Base-by-base conservation (phyloP, 768 basidiomycete species). In the Pluteus cervinus region DNA sequence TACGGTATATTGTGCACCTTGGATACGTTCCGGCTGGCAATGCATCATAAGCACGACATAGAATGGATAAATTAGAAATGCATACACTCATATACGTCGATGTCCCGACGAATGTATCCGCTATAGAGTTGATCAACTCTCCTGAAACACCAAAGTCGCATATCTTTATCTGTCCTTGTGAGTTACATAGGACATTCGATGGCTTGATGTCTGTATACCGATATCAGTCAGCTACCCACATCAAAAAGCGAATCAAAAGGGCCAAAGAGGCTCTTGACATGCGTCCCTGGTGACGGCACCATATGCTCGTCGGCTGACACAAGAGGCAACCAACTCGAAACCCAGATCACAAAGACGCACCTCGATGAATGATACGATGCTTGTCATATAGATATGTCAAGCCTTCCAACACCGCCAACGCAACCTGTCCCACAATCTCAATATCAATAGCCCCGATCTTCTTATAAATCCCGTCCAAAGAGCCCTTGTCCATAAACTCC, bases 101-200 rank as follows among this genome's bases (percentile, higher is more conserved):
- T 10, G 96, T 99, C 20, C 96, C 94, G 25, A 99, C 96, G 56
- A 98, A 99, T 1, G 96, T 98, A 62, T 98, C 93, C 24, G 96
- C 96, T 45, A 98, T 94, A 6, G 90, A 93, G 63, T 98, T 98
- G 65, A 98, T 94, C 51, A 99, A 75, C 59, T 99, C 96, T 23
- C 96, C 96, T 1, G 93, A 97, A 5, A 99, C 96, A 25, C 96
- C 96, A 58, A 98, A 99, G 61, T 99, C 96, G 54, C 94, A 97
- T 38, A 99, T 93, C 68, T 99, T 99, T 73, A 98, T 93, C 50
- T 96, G 82, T 21, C 96, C 96, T 33, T 71, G 68, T 5, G 94
- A 96, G 55, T 97, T 98, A 64, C 73, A 90, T 30, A 98, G 71
- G 46, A 99, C 96, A 54, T 99, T 99, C 9, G 92, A 96, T 20